These are phyloP conservation scores for Suillus luteus DNA, from an alignment of 768 basidiomycete species.

Conservation along the genomic window DNA sequence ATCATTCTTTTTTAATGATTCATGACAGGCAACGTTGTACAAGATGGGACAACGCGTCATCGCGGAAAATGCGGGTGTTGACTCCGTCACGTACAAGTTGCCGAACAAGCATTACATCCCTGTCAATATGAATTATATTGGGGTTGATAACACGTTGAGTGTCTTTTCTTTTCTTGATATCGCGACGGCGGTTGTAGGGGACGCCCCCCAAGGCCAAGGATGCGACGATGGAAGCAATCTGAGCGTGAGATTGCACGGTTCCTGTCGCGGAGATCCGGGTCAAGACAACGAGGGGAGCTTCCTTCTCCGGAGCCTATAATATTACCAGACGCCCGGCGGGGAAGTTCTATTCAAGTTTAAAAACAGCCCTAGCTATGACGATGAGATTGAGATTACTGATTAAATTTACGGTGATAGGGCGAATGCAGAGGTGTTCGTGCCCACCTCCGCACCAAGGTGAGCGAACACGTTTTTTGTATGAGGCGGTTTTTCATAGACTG, in stretches of 20 bases:
- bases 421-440: slow-evolving; percentile 84
- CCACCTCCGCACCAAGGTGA: slow-evolving; percentile 86
- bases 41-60: slow-evolving; percentile 83
- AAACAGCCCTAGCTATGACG: slow-evolving; percentile 16
- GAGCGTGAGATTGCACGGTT: slow-evolving; percentile 3
- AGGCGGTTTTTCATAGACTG: slow-evolving; percentile 21
- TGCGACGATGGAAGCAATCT: slow-evolving; percentile 6
- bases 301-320: slow-evolving; percentile 9
- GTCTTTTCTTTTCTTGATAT: slow-evolving; percentile 10
- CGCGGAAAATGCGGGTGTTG: slow-evolving; percentile 59
- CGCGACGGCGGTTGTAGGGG: not conserved
- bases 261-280: slow-evolving; percentile 7
- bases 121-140: slow-evolving; percentile 77
- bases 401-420: slow-evolving; percentile 47
- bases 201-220: not conserved
- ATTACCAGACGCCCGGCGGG: slow-evolving; percentile 6
- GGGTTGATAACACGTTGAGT: slow-evolving; percentile 68
- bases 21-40: slow-evolving; percentile 80
- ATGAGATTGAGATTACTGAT: slow-evolving; percentile 31
- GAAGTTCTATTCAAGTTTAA: not conserved
- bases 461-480: too few species aligned
- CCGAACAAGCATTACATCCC: slow-evolving; percentile 97
- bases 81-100: slow-evolving; percentile 66
- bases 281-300: slow-evolving; percentile 9
- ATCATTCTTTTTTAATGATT: too few species aligned